Conservation (phyloP, 345 rosid species). For the Capsella bursapastoris region DNA sequence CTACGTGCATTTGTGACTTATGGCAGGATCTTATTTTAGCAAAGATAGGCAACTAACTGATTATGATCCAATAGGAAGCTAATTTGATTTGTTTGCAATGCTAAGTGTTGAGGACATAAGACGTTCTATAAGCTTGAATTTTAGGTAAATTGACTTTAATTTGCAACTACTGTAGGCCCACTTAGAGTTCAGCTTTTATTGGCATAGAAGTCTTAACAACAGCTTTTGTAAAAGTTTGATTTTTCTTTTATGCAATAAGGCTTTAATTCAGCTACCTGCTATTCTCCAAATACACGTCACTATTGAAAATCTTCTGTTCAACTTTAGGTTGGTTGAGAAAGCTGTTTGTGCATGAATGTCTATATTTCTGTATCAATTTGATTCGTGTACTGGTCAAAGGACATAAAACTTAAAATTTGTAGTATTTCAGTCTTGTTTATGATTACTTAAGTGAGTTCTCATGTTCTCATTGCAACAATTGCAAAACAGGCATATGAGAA, state of each 20-base stretch:
- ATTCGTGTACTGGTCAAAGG: constrained; percentile 14
- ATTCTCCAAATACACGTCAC: not conserved
- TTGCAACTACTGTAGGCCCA: not conserved
- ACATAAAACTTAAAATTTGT: not conserved
- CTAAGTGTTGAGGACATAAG: constrained; percentile 5
- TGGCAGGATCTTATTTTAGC: constrained; percentile 19
- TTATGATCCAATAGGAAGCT: constrained; percentile 2
- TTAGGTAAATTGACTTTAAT: not conserved
- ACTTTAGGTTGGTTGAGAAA: constrained; percentile 15
- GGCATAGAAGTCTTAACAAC: not conserved
- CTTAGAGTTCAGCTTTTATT: not conserved
- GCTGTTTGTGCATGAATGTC: constrained; percentile 3
- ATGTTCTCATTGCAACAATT: constrained; percentile 15
- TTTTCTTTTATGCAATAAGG: constrained; percentile 10
- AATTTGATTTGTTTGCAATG: not conserved
- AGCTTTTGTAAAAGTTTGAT: too few species aligned
- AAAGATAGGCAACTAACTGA: constrained; percentile 5
- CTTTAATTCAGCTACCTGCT: not conserved
- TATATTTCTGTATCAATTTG: not conserved
- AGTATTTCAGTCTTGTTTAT: not conserved
- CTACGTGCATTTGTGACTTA: not conserved
- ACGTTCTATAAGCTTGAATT: constrained; percentile 13
- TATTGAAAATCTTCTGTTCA: not conserved
- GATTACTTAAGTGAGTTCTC: not conserved
- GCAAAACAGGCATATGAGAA: constrained; percentile 81